Evolutionary conservation across 176 grass and related monocot species (phyloP), one percentile per base, ranked within the genome.

Genomic region (Oryza nivara): DNA sequence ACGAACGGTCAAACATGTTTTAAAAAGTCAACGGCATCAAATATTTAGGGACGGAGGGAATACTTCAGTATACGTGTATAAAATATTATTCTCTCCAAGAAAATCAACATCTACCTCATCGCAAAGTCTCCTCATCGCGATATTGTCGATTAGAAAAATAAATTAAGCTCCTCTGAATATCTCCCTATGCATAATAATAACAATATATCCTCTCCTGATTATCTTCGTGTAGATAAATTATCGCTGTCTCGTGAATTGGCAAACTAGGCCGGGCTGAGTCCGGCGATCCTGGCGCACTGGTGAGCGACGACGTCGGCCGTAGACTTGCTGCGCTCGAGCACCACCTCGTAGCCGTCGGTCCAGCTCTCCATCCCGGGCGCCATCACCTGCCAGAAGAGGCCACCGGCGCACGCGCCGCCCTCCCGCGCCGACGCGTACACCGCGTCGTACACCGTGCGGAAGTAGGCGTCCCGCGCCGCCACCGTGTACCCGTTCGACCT

Each of bases 341-440:
- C 74, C 22, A 97, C 81, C 5, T 94, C 92, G 34, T 97, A 97
- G 16, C 95, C 90, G 25, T 94, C 92, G 1, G 84, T 74, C 81
- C 84, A 94, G 14, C 76, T 56, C 66, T 94, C 92, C 92, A 97
- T 97, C 40, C 92, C 90, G 25, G 87, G 73, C 70, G 80, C 90
- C 86, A 97, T 74, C 11, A 94, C 86, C 63, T 97, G 90, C 95
- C 92, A 97, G 78, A 94, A 97, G 22, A 97, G 73, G 0, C 76
- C 90, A 1, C 95, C 92, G 0, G 81, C 95, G 69, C 84, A 88
- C 43, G 95, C 30, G 4, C 90, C 95, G 1, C 84, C 84, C 5
- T 41, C 71, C 4, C 78, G 36, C 26, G 88, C 89, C 5, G 92
- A 92, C 16, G 71, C 58, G 54, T 94, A 94, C 23, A 94, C 77